phyloP scores from a whole-genome alignment of 495 filamentous ascomycete genomes.

The Aspergillus bridgeri region DNA sequence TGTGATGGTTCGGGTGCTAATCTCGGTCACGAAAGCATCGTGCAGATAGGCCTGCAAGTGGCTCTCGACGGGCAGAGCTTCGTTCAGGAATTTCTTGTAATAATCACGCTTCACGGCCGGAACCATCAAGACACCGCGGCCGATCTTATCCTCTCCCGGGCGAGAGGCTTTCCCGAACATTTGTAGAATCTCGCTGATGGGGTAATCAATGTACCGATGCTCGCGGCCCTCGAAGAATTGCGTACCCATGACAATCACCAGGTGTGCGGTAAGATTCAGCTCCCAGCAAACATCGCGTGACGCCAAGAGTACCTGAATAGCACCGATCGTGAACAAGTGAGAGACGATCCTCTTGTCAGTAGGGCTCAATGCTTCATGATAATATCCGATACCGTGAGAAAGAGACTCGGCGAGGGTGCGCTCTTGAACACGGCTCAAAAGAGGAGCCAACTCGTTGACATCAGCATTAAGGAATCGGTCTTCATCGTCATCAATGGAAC shows the following conservation, averaged over 20 bases:
- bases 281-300: slow-evolving; percentile 98
- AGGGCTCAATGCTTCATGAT: slow-evolving; percentile 84
- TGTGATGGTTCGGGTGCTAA: slow-evolving; percentile 87
- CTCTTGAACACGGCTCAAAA: slow-evolving; percentile 79
- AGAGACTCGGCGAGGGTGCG: slow-evolving; percentile 82
- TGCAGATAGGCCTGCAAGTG: slow-evolving; percentile 87
- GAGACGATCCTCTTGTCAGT: slow-evolving; percentile 92
- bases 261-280: slow-evolving; percentile 77
- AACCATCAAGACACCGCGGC: slow-evolving; percentile 91
- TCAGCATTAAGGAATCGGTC: slow-evolving; percentile 87
- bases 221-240: slow-evolving; percentile 97
- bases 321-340: slow-evolving; percentile 85
- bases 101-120: slow-evolving; percentile 92
- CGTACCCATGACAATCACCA: slow-evolving; percentile 97
- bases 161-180: slow-evolving; percentile 96
- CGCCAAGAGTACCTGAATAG: slow-evolving; percentile 88
- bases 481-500: slow-evolving; percentile 84
- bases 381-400: slow-evolving; percentile 96
- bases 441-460: slow-evolving; percentile 72
- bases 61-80: slow-evolving; percentile 92
- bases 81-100: slow-evolving; percentile 98
- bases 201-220: slow-evolving; percentile 96
- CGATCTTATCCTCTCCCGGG: slow-evolving; percentile 70
- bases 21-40: slow-evolving; percentile 95
- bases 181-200: slow-evolving; percentile 94